Percentiles rank a stretch among this genome's conserved stretches.
These are phyloP conservation scores for Ulota crispa DNA, from an alignment of 225 moss, liverwort and hornwort species.

Conservation along the genomic window DNA sequence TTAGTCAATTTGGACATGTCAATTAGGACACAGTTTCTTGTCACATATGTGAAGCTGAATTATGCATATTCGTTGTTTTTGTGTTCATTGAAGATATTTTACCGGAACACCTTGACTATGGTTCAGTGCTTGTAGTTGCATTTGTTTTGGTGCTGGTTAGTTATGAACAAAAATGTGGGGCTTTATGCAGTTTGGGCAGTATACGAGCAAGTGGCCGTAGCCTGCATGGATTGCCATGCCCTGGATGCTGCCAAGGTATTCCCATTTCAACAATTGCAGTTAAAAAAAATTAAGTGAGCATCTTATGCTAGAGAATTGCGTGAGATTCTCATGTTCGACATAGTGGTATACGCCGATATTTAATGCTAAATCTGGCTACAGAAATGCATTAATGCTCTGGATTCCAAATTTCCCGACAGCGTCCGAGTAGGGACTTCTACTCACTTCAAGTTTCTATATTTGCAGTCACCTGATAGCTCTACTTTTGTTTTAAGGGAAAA, in stretches of 20 bases:
- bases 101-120: not conserved
- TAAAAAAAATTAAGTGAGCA: not conserved
- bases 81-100: not conserved
- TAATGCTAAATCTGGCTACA: conserved; percentile 30
- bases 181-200: conserved; percentile 86
- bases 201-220: conserved; percentile 98
- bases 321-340: not conserved
- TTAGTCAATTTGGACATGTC: too few species aligned
- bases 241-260: conserved; percentile 80
- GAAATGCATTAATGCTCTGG: conserved; percentile 72
- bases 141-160: not conserved
- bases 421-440: conserved; percentile 66
- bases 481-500: too few species aligned
- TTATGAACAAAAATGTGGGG: not conserved
- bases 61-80: not conserved
- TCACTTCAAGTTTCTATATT: not conserved
- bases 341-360: not conserved
- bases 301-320: not conserved
- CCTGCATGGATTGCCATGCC: conserved; percentile 88
- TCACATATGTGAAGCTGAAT: not conserved
- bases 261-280: not conserved
- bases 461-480: not conserved
- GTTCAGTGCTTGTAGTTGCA: not conserved
- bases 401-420: conserved; percentile 78
- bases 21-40: too few species aligned